phyloP scores from a whole-genome alignment of 1,139 yeast species.

The Zygosaccharomyces pseudobailii region DNA sequence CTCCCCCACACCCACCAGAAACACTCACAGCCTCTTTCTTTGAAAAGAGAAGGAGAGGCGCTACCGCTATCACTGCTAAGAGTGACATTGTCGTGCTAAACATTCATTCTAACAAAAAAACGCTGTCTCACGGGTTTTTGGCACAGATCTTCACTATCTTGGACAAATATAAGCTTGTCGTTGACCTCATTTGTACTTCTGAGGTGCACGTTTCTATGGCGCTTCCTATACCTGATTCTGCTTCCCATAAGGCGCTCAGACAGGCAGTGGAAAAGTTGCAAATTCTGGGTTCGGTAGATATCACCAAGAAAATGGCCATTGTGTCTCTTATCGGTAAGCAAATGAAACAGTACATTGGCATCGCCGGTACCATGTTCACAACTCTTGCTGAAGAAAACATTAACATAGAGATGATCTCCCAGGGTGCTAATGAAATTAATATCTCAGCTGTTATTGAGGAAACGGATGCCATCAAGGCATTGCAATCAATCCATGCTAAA shows the following conservation, averaged over 20 bases:
- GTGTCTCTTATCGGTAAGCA: constrained; percentile 93
- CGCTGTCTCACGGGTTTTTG: constrained; percentile 89
- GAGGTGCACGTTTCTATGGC: constrained; percentile 99
- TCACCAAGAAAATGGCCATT: constrained; percentile 82
- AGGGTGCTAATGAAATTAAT: constrained; percentile 97
- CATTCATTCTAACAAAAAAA: constrained; percentile 89
- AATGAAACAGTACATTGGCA: constrained; percentile 94
- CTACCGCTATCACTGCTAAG: constrained; percentile 96
- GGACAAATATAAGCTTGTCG: constrained; percentile 81
- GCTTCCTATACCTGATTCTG: constrained; percentile 70
- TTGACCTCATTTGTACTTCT: constrained; percentile 91
- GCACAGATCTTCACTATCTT: constrained; percentile 85
- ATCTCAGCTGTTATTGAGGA: constrained; percentile 92
- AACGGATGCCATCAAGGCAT: constrained; percentile 75
- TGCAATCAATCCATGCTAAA: constrained; percentile 77
- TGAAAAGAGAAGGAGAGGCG: constrained; percentile 58
- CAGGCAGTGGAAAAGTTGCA: constrained; percentile 73
- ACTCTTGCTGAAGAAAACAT: constrained; percentile 88
- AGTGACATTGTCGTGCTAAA: constrained; percentile 87
- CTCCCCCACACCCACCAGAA: constrained; percentile 95
- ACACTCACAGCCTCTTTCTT: constrained; percentile 48
- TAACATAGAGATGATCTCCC: constrained; percentile 95
- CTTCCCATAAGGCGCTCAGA: constrained; percentile 48
- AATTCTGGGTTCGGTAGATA: constrained; percentile 81
- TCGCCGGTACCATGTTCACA: constrained; percentile 95